These are phyloP conservation scores for Populus ilicifolia DNA, from an alignment of 345 rosid genomes.

Conservation along the genomic window DNA sequence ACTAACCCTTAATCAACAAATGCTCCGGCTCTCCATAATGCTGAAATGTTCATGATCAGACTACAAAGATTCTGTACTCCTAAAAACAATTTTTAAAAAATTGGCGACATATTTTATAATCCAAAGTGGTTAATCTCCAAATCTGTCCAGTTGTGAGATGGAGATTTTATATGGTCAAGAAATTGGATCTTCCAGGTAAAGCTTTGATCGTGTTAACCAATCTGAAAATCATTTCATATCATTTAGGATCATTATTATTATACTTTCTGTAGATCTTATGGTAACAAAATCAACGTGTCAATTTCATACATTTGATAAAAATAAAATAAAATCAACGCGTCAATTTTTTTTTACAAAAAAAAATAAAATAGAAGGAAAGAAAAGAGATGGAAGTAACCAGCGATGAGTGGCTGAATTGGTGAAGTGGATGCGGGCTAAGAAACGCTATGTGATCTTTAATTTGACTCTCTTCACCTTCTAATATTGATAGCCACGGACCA, in stretches of 20 bases:
- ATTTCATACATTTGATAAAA: too few species aligned
- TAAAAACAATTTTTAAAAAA: background rate
- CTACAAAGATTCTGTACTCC: background rate
- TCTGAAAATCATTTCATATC: constrained; percentile 11
- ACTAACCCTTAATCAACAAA: background rate
- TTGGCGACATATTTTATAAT: background rate
- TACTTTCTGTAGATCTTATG: background rate
- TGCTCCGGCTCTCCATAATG: background rate
- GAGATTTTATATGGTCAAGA: background rate
- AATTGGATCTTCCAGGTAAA: background rate
- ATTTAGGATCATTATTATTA: background rate
- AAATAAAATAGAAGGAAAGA: too few species aligned
- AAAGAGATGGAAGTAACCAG: too few species aligned
- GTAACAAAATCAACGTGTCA: too few species aligned
- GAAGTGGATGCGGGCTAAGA: too few species aligned
- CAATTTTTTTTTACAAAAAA: too few species aligned
- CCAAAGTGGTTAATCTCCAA: background rate
- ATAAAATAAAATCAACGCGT: too few species aligned
- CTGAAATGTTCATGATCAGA: background rate
- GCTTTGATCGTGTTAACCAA: background rate
- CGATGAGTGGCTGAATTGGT: too few species aligned
- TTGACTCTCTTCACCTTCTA: too few species aligned
- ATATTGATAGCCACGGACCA: too few species aligned
- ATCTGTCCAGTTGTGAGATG: constrained; percentile 7
- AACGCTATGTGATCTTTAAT: too few species aligned